These are phyloP conservation scores for Penicillium cinerascens DNA, from an alignment of 495 filamentous ascomycete species.

Conservation along the genomic window DNA sequence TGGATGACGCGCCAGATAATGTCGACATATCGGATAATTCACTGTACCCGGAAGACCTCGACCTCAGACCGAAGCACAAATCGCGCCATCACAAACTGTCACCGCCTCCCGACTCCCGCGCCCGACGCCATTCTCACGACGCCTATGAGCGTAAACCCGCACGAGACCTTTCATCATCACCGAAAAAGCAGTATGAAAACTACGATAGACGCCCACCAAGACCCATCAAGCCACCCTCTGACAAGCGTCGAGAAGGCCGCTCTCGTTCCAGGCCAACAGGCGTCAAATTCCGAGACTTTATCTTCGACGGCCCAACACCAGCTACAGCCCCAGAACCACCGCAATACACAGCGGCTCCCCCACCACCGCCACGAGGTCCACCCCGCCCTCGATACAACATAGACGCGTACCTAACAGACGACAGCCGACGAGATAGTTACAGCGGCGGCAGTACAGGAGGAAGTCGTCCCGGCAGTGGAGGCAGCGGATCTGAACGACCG, in stretches of 20 bases:
- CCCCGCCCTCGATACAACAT: conserved; percentile 17
- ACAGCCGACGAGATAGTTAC: conserved; percentile 24
- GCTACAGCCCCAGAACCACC: conserved; percentile 26
- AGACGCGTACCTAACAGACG: conserved; percentile 15
- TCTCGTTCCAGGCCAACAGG: conserved; percentile 22
- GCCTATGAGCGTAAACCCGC: conserved; percentile 35
- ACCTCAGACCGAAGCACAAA: conserved; percentile 11
- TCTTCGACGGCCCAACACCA: conserved; percentile 24
- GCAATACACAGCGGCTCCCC: conserved; percentile 17
- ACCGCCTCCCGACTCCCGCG: conserved; percentile 23
- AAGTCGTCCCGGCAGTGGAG: conserved; percentile 23
- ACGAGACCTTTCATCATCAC: conserved; percentile 30
- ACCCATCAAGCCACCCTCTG: conserved; percentile 15
- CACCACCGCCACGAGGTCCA: conserved; percentile 13
- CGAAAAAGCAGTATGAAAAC: conserved; percentile 13
- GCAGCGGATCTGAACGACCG: conserved; percentile 26
- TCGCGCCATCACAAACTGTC: conserved; percentile 30
- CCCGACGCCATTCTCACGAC: conserved; percentile 45
- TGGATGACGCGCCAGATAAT: conserved; percentile 15
- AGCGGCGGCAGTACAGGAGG: conserved; percentile 18
- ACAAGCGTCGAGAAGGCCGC: conserved; percentile 21
- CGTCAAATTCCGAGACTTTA: conserved; percentile 31
- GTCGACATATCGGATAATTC: conserved; percentile 28
- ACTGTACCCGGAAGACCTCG: conserved; percentile 8
- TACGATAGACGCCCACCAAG: conserved; percentile 14